Evolutionary conservation across 2,329 filamentous ascomycete genomes (phyloP).

Genomic region (Verticillium nubilum): DNA sequence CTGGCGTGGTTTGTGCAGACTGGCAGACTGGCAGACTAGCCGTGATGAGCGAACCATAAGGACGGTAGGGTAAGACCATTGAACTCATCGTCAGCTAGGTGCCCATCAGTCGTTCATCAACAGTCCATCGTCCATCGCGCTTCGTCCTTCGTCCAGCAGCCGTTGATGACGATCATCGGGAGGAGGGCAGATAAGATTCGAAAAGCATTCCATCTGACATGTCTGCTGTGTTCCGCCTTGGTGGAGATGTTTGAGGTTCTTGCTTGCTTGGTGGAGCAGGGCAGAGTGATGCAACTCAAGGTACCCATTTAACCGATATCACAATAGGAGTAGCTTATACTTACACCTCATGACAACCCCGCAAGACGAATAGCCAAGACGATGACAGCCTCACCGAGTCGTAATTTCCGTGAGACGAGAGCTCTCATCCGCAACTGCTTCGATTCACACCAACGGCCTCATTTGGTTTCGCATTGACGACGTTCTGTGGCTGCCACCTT

Average conservation of each 20-base stretch:
- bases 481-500: background rate
- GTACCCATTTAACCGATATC: too few relatives aligned
- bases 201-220: background rate
- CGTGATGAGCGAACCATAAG: background rate
- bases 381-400: background rate
- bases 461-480: background rate
- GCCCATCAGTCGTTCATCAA: too few relatives aligned
- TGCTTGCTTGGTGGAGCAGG: too few relatives aligned
- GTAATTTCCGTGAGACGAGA: background rate
- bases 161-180: background rate
- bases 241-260: background rate
- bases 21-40: background rate
- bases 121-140: too few relatives aligned
- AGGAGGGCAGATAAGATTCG: background rate
- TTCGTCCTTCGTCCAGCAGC: too few relatives aligned
- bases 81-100: background rate
- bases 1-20: background rate
- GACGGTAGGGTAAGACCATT: background rate
- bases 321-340: too few relatives aligned
- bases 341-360: background rate
- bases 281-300: too few relatives aligned
- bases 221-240: background rate
- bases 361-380: background rate
- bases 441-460: background rate
- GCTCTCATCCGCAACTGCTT: background rate